phyloP scores from a whole-genome alignment of 257 asterid species.

The Solanum pinnatisectum region DNA sequence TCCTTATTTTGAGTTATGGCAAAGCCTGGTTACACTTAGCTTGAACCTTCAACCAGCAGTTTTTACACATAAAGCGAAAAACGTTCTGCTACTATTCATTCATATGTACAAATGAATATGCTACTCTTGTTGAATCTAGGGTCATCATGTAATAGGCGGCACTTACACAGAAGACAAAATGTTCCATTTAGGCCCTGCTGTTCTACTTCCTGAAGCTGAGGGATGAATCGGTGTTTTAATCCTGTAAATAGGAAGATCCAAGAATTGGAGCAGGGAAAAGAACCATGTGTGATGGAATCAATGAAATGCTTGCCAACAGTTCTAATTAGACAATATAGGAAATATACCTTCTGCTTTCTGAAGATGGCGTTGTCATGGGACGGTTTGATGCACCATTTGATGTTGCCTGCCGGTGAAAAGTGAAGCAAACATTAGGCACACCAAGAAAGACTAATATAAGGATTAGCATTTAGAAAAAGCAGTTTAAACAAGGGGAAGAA shows the following conservation, averaged over 20 bases:
- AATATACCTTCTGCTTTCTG: conserved; percentile 45
- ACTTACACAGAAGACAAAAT: conserved; percentile 73
- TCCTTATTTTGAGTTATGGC: neutral
- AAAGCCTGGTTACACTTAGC: neutral
- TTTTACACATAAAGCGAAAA: neutral
- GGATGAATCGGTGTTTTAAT: conserved; percentile 34
- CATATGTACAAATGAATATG: neutral
- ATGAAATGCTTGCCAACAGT: neutral
- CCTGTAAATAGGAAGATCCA: conserved; percentile 27
- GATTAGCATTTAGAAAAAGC: neutral
- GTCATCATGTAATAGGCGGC: neutral
- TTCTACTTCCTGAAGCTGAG: conserved; percentile 48
- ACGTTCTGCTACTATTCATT: neutral
- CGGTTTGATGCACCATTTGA: conserved; percentile 21
- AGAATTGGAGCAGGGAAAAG: neutral
- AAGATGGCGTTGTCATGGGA: conserved; percentile 34
- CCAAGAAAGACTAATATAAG: neutral
- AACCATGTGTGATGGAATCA: neutral
- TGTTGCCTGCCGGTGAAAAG: conserved; percentile 30
- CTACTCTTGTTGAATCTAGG: neutral
- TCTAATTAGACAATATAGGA: neutral
- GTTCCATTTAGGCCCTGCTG: conserved; percentile 63
- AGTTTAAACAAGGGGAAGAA: neutral
- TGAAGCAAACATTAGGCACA: neutral
- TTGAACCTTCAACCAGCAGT: neutral